Percentiles rank a stretch among this genome's conserved stretches.
Evolutionary conservation across 148 eudicot species (phyloP).

Genomic region (Vaccinium myrtillus): DNA sequence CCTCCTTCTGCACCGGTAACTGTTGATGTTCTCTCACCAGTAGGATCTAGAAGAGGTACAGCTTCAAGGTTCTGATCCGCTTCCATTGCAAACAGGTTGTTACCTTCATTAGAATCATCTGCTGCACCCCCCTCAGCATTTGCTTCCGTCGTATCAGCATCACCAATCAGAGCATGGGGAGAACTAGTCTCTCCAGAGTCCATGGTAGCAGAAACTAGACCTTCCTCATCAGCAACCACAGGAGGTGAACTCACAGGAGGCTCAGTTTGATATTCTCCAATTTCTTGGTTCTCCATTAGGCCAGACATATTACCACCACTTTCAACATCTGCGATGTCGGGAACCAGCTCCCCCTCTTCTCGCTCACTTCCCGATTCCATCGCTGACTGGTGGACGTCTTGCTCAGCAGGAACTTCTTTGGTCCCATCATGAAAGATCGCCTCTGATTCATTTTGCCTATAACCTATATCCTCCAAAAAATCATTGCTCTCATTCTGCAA

Average conservation of each 20-base stretch:
- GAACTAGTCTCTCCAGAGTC: constrained; percentile 42
- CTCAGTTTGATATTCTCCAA: constrained; percentile 39
- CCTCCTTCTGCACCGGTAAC: constrained; percentile 30
- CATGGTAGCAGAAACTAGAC: constrained; percentile 15
- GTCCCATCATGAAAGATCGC: constrained; percentile 36
- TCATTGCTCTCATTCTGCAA: constrained; percentile 38
- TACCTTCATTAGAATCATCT: constrained; percentile 37
- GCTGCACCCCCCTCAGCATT: constrained; percentile 25
- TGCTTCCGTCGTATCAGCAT: constrained; percentile 53
- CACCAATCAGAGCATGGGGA: constrained; percentile 44
- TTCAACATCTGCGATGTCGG: constrained; percentile 48
- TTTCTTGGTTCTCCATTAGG: constrained; percentile 36
- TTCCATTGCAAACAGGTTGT: constrained; percentile 40
- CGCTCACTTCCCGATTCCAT: constrained; percentile 45
- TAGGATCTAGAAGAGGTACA: constrained; percentile 13
- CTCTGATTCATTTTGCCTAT: constrained; percentile 39
- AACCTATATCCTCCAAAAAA: constrained; percentile 41
- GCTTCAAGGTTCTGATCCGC: constrained; percentile 39
- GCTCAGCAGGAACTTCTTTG: constrained; percentile 34
- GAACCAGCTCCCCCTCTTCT: constrained; percentile 77
- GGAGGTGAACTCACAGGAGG: constrained; percentile 43
- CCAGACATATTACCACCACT: constrained; percentile 37
- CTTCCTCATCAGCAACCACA: constrained; percentile 28
- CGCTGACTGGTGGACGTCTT: constrained; percentile 39
- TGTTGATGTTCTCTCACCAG: constrained; percentile 24